phyloP scores from a whole-genome alignment of 495 filamentous ascomycete genomes.

The Elasticomyces elasticus region DNA sequence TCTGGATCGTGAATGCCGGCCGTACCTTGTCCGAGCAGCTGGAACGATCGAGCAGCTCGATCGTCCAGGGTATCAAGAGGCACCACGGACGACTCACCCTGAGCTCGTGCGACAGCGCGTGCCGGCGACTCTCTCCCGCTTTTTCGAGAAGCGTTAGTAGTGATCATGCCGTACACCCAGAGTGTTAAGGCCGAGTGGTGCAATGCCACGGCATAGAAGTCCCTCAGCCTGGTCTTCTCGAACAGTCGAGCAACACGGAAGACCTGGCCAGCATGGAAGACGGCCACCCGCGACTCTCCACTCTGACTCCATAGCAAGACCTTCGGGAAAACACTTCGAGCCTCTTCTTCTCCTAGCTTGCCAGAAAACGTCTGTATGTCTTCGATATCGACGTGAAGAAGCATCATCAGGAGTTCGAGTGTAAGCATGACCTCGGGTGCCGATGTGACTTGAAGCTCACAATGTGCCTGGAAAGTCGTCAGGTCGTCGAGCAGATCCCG shows the following conservation, averaged over 20 bases:
- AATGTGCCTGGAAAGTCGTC: background rate
- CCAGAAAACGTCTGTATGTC: slow-evolving; percentile 55
- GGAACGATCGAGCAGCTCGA: background rate
- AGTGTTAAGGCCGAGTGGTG: slow-evolving; percentile 49
- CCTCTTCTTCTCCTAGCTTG: slow-evolving; percentile 51
- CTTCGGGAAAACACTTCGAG: slow-evolving; percentile 40
- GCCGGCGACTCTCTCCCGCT: slow-evolving; percentile 5
- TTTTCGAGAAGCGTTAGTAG: slow-evolving; percentile 1
- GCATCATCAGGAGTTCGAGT: slow-evolving; percentile 46
- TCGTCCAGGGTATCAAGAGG: slow-evolving; percentile 1
- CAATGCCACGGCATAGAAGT: slow-evolving; percentile 49
- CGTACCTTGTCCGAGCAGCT: slow-evolving; percentile 7
- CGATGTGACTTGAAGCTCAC: slow-evolving; percentile 1
- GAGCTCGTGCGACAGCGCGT: background rate
- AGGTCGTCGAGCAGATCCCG: slow-evolving; percentile 7
- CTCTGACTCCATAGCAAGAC: slow-evolving; percentile 44
- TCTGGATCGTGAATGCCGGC: slow-evolving; percentile 1
- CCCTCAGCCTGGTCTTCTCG: slow-evolving; percentile 37
- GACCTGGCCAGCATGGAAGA: slow-evolving; percentile 54
- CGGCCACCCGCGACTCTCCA: slow-evolving; percentile 42
- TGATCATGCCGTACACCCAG: slow-evolving; percentile 47
- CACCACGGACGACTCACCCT: background rate
- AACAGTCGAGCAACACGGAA: slow-evolving; percentile 43
- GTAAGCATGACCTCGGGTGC: slow-evolving; percentile 28
- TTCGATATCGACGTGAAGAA: slow-evolving; percentile 47